Base-by-base conservation (phyloP, 179 eudicot genomes). In the Beta corolliflora region DNA sequence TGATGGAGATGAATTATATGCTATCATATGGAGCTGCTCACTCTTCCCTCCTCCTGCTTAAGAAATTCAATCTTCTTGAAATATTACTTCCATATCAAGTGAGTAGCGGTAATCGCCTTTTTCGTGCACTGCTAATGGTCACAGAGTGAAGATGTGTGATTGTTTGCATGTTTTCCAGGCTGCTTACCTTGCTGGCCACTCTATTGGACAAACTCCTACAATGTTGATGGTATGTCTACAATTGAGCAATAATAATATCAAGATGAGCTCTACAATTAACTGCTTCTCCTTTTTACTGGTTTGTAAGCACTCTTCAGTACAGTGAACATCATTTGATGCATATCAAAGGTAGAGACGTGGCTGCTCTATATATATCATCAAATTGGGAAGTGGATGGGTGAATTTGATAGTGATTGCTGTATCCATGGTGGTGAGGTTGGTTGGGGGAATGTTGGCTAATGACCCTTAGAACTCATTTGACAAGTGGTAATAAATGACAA, bases 1-100 rank as follows among this genome's bases (percentile, higher is more conserved):
- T 83, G 89, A 48, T 91, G 92, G 99, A 96, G 90, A 64, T 96
- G 87, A 92, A 92, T 80, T 93, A 90, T 83, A 93, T 96, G 98
- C 88, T 96, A 66, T 91, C 98, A 23, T 96, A 89, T 84, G 98
- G 99, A 79, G 95, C 99, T 76, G 92, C 99, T 68, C 88, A 86
- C 83, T 81, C 88, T 85, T 96, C 99, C 70, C 82, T 96, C 31
- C 77, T 77, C 83, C 85, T 94, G 74, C 97, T 96, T 79, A 79
- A 81, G 80, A 90, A 88, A 82, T 91, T 86, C 83, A 84, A 86
- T 70, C 81, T 96, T 84, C 94, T 96, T 77, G 89, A 91, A 61
- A 81, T 90, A 70, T 83, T 96, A 85, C 86, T 92, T 83, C 99
- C 99, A 68, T 88, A 92, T 79, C 98, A 96, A 8, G 99, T 96